Evolutionary conservation across 495 filamentous ascomycete genomes (phyloP), one percentile per base, ranked within the genome.

Genomic region (Penicillium argentinense): DNA sequence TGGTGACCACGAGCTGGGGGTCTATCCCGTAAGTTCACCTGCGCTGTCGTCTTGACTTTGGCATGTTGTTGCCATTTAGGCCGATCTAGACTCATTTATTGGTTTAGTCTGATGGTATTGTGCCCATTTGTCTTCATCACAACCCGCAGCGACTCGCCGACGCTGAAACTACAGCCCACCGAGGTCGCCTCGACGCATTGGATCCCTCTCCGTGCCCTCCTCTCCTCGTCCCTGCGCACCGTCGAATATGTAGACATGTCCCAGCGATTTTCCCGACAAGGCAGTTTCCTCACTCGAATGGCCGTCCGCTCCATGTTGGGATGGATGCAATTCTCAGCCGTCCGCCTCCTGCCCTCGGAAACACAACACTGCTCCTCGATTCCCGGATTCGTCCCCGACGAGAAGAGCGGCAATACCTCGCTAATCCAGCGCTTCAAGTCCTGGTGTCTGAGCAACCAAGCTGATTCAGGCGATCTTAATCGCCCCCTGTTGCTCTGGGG

Each of bases 121-220:
- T 89, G 85, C 49, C 85, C 87, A 0, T 90, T 85, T 60, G 69
- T 91, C 34, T 90, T 83, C 57, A 67, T 91, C 17, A 61, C 80
- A 24, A 85, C 80, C 9, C 73, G 71, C 19, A 76, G 76, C 29
- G 67, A 78, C 24, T 68, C 80, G 8, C 82, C 84, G 1, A 65
- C 78, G 7, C 69, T 90, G 12, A 71, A 71, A 14, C 69, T 90
- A 17, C 86, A 90, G 54, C 84, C 85, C 1, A 77, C 81, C 3
- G 87, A 91, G 67, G 84, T 89, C 7, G 82, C 80, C 23, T 85
- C 86, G 2, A 81, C 79, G 4, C 87, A 91, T 62, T 91, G 87
- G 87, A 84, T 91, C 16, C 79, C 87, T 6, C 63, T 90, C 1
- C 72, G 79, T 42, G 77, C 79, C 19, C 76, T 91, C 3, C 66